Base-by-base conservation (phyloP, 768 basidiomycete genomes). In the Galerina marginata region DNA sequence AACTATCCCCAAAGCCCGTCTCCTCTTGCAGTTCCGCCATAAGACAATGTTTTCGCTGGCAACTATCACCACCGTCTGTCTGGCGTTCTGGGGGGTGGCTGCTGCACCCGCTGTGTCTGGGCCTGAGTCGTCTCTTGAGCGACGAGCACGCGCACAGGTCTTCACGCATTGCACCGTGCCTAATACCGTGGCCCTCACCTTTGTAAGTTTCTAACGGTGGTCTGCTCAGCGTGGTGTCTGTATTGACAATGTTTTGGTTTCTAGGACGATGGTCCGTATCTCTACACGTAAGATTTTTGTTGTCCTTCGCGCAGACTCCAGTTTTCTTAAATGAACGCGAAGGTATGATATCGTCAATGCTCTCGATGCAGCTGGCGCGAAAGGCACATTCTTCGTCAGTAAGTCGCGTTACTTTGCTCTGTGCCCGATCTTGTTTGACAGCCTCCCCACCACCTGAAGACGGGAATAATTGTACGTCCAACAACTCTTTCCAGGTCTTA, bases 371-470 rank as follows among this genome's bases (percentile, higher is more conserved):
- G 72, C 72, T 26, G 75, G 74, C 23, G 77, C 70, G 16, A 79
- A 78, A 60, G 79, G 73, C 3, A 80, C 79, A 2, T 81, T 81
- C 67, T 81, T 80, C 69, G 70, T 78, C 62, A 77, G 75, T 77
- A 60, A 59, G 71, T 69, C 16, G 7, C 47, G 20, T 53, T 47
- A 7, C 39, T n/a, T 43, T 12, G 6, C 26, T 26, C 16, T 23
- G 14, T 52, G 9, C 23, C 50, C 12, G 11, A 4, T 49, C 4
- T 36, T 44, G 25, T 38, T 38, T 36, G 15, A 14, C 15, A 43
- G 15, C n/a, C 33, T 14, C 38, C 38, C n/a, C 4, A 5, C 40
- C 37, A 15, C 36, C 47, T 43, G 29, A 10, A 78, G 78, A 78
- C 48, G 77, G 75, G 9, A 66, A 74, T 40, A 77, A 77, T 56